These are phyloP conservation scores for Myxozyma kluyveri DNA, from an alignment of 805 yeast species.

Conservation along the genomic window DNA sequence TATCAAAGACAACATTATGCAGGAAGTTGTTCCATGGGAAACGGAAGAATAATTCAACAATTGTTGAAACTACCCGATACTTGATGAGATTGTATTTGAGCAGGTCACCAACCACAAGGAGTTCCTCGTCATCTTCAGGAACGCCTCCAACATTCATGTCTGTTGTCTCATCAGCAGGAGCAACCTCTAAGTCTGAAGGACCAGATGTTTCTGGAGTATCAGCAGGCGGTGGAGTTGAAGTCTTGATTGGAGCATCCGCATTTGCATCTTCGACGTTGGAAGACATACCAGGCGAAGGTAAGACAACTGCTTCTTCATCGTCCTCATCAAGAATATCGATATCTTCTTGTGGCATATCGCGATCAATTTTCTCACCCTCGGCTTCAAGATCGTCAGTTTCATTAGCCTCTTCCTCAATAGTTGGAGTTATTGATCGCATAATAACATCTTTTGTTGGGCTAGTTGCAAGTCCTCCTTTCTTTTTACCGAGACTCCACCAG, in stretches of 20 bases:
- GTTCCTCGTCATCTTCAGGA: conserved; percentile 32
- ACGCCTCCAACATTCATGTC: conserved; percentile 27
- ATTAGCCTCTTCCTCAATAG: conserved; percentile 14
- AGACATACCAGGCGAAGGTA: conserved; percentile 5
- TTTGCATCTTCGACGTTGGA: conserved; percentile 3
- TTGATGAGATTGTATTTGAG: conserved; percentile 81
- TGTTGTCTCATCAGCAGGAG: conserved; percentile 5
- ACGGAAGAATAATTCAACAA: conserved; percentile 60
- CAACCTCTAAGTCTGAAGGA: background rate
- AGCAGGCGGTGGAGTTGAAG: background rate
- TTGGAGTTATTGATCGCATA: conserved; percentile 9
- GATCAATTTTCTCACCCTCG: conserved; percentile 14
- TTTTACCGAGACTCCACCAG: conserved; percentile 27
- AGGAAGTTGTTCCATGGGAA: conserved; percentile 97
- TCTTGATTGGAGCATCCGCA: background rate
- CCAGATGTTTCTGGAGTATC: conserved; percentile 2
- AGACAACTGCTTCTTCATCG: conserved; percentile 10
- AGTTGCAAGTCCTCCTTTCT: conserved; percentile 5
- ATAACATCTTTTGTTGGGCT: conserved; percentile 15
- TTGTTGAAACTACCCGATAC: conserved; percentile 35
- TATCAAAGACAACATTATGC: conserved; percentile 95
- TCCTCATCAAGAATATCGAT: background rate
- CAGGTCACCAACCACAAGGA: conserved; percentile 76
- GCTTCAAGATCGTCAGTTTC: conserved; percentile 12
- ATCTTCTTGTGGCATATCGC: background rate